Conservation (phyloP, 768 basidiomycete genomes). For the Punctularia strigosozonata region DNA sequence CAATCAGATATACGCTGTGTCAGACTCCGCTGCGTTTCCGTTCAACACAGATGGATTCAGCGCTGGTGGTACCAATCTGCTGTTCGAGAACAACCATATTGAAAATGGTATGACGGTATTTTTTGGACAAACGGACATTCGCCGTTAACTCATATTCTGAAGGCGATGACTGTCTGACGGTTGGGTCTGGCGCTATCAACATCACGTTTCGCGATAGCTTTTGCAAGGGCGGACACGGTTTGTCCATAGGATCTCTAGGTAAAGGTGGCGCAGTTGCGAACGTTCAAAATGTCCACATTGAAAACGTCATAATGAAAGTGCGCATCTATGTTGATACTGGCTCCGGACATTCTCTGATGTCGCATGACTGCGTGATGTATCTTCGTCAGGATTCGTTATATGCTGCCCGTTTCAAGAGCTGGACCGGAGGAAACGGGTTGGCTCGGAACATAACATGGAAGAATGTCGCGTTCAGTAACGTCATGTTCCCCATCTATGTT, state of each 20-base stretch:
- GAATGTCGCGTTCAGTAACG: slow-evolving; percentile 39
- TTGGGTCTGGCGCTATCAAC: slow-evolving; percentile 43
- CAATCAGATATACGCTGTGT: slow-evolving; percentile 42
- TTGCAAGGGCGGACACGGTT: slow-evolving; percentile 47
- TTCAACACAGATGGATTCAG: slow-evolving; percentile 52
- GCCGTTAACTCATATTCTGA: no score
- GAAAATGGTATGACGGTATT: no score
- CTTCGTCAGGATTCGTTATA: slow-evolving; percentile 37
- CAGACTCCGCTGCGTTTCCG: slow-evolving; percentile 36
- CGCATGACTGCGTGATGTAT: background rate
- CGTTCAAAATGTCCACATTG: slow-evolving; percentile 37
- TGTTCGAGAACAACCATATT: slow-evolving; percentile 48
- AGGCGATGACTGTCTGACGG: slow-evolving; percentile 55
- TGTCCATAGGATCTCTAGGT: slow-evolving; percentile 42
- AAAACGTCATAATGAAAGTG: slow-evolving; percentile 17
- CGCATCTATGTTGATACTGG: background rate
- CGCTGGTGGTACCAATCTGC: slow-evolving; percentile 41
- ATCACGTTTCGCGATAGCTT: slow-evolving; percentile 38
- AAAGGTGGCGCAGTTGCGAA: slow-evolving; percentile 32
- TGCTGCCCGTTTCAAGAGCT: slow-evolving; percentile 57
- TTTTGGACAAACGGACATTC: no score
- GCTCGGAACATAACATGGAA: slow-evolving; percentile 49
- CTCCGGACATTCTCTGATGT: background rate
- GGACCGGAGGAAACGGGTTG: slow-evolving; percentile 49
- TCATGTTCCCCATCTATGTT: slow-evolving; percentile 47